Base-by-base conservation (phyloP, 805 yeast species). In the Pichia scutulata region DNA sequence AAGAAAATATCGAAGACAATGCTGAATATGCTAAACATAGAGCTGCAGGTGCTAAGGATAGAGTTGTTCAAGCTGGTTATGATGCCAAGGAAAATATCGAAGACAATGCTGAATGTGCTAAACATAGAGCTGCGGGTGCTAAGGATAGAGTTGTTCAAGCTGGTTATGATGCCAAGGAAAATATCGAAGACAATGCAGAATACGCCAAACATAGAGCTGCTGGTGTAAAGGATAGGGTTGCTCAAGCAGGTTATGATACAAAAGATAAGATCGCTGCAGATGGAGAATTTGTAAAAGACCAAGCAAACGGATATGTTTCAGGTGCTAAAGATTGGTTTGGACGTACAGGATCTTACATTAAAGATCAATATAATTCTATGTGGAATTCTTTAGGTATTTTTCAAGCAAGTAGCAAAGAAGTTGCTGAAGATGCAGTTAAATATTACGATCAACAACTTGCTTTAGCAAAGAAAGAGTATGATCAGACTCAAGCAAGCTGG, bases 401-500 rank as follows among this genome's bases (percentile, higher is more conserved):
- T 7, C 55, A 52, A 9, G 50, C 55, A 23, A 53, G 55, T 21
- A 53, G 62, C 1, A 44, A 56, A 37, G 65, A 60, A 36, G 50
- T 60, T 10, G 62, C 66, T 13, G 57, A 63, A 50, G 52, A 56
- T 36, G 58, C 59, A 22, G 47, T 52, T 25, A 52, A 59, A 39
- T 61, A 60, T 46, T 63, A 62, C 48, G 56, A 62, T 26, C 56
- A 56, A 22, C 57, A 62, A 50, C 49, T 57, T 2, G 46, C 45
- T 19, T 46, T 51, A 22, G 69, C 68, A 13, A 59, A 63, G 50
- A 53, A 58, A 47, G 51, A 53, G 36, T 63, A 59, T 50, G 63
- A 64, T 19, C 56, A 59, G 40, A 58, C 67, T 1, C 62, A 57
- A 48, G 44, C 62, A 18, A 57, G 62, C 23, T 63, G 67, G 65